Evolutionary conservation across 441 rosid genomes (phyloP).

Genomic region (Erysimum cheiri): DNA sequence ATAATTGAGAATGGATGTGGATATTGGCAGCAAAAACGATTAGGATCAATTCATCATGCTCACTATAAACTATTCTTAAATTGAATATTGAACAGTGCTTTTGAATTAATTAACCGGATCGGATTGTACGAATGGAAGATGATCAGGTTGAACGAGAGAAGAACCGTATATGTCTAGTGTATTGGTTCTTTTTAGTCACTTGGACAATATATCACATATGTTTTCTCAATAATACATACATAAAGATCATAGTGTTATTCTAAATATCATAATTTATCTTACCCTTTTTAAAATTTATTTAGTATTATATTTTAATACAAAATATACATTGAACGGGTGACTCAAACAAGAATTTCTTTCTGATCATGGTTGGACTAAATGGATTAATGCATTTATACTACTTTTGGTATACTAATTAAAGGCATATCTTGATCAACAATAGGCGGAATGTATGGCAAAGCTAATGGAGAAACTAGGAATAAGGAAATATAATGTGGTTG

Average conservation of each 20-base stretch:
- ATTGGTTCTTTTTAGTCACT: too few species aligned
- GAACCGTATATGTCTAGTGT: too few species aligned
- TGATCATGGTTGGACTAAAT: too few species aligned
- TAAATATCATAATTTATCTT: too few species aligned
- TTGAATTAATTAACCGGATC: too few species aligned
- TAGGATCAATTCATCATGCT: neutral
- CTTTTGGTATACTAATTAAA: neutral
- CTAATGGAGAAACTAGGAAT: slow-evolving; percentile 59
- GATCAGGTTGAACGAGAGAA: neutral
- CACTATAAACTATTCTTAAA: neutral
- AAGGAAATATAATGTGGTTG: slow-evolving; percentile 57
- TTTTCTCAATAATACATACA: neutral
- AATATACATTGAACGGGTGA: too few species aligned
- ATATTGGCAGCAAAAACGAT: neutral
- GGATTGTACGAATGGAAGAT: neutral
- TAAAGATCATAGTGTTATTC: too few species aligned
- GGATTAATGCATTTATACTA: too few species aligned
- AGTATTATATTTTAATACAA: too few species aligned
- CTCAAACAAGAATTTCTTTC: too few species aligned
- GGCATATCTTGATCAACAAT: slow-evolving; percentile 12
- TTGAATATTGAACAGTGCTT: too few species aligned
- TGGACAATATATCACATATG: neutral
- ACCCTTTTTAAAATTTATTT: too few species aligned
- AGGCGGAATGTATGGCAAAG: slow-evolving; percentile 62
- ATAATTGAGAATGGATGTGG: neutral